Percentiles rank a stretch among this genome's conserved stretches.
These are phyloP conservation scores for Phytomonas sp. DNA, from an alignment of 208 protist genomes.

Conservation along the genomic window DNA sequence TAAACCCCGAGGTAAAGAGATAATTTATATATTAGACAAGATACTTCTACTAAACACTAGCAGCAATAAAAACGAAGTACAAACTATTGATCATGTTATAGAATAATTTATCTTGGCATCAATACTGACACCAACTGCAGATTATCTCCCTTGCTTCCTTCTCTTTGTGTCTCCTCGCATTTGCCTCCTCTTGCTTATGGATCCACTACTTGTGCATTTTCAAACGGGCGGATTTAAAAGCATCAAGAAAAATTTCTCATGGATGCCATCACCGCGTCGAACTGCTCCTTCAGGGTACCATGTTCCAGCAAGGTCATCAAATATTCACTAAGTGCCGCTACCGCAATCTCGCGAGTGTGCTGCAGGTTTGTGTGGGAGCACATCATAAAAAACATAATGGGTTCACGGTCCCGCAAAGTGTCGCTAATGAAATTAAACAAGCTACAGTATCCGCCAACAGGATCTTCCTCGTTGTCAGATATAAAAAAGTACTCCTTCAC, in stretches of 20 bases:
- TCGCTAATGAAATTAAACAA: constrained; percentile 30
- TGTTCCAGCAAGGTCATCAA: constrained; percentile 12
- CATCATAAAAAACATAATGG: constrained; percentile 37
- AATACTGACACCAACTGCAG: background rate
- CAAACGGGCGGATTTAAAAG: background rate
- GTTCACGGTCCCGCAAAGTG: constrained; percentile 17
- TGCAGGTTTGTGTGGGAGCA: constrained; percentile 16
- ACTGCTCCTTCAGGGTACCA: constrained; percentile 15
- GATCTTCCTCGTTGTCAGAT: constrained; percentile 21
- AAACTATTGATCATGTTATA: background rate
- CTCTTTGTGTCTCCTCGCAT: background rate
- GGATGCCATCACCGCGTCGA: constrained; percentile 26
- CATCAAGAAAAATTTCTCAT: constrained; percentile 9
- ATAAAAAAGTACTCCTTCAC: constrained; percentile 62
- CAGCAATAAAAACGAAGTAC: constrained; percentile 1
- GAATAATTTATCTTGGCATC: background rate
- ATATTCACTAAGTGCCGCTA: constrained; percentile 29
- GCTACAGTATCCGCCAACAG: constrained; percentile 27
- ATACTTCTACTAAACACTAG: constrained; percentile 11
- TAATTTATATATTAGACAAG: background rate
- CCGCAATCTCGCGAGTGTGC: constrained; percentile 28
- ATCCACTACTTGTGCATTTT: background rate
- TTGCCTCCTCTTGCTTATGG: background rate
- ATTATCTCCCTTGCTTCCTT: background rate
- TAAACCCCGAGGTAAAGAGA: background rate